Base-by-base conservation (phyloP, 129 eudicot genomes). In the Ambrosia artemisiifolia region DNA sequence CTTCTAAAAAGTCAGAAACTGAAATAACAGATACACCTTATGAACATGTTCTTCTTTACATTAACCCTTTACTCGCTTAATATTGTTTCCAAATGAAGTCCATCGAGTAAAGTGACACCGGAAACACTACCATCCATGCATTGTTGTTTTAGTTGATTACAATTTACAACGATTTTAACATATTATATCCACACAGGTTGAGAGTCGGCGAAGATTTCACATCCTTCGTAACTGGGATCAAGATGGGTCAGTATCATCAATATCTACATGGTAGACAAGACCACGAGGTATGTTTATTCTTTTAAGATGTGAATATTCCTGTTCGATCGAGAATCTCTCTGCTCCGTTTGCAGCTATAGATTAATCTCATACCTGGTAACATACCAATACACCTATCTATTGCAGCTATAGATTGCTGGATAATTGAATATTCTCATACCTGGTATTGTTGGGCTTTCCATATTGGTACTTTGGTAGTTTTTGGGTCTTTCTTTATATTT, bases 121-220 rank as follows among this genome's bases (percentile, higher is more conserved):
- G 16, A 59, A n/a, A 28, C 32, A 60, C 17, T 47, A 47, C 24
- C 24, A 17, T 73, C 46, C 48, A 33, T 50, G 48, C 49, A 11
- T 51, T 34, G n/a, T n/a, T n/a, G n/a, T n/a, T n/a, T n/a, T n/a
- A n/a, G n/a, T n/a, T 55, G 11, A 8, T 54, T 40, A 40, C 44
- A 40, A 40, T 40, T 7, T 73, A 74, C 34, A 67, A 20, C 1
- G 28, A 62, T 44, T 12, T 77, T 7, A 68, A 30, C 66, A n/a
- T n/a, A 17, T 80, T 20, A 36, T 54, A 56, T 60, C 53, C 20
- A 17, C 84, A 82, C 83, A 94, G 98, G 91, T 95, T 81, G 96
- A 88, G 78, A 84, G 99, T 69, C 96, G 97, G 63, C 68, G 97
- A 72, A 90, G 99, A 88, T 95, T 86, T 78, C 97, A 72, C 61